Conservation (phyloP, 1,284 basidiomycete species). For the Trametes hirsuta region DNA sequence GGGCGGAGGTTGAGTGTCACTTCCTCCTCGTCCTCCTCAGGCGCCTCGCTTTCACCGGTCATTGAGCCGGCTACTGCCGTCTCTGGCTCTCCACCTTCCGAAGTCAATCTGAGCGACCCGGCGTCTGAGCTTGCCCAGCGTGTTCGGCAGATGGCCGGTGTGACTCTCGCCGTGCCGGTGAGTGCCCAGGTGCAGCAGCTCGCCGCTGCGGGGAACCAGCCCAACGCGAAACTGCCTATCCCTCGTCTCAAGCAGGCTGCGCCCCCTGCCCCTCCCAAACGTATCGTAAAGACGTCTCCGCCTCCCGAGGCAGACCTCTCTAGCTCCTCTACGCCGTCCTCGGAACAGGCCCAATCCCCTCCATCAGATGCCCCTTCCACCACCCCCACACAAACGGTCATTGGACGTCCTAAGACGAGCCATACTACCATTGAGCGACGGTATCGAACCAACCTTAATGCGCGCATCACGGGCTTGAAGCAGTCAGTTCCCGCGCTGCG, state of each 20-base stretch:
- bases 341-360: constrained; percentile 28
- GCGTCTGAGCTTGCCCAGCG: constrained; percentile 58
- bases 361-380: constrained; percentile 22
- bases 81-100: constrained; percentile 29
- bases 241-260: constrained; percentile 37
- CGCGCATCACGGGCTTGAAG: constrained; percentile 82
- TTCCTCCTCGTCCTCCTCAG: constrained; percentile 55
- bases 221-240: constrained; percentile 36
- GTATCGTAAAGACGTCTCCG: constrained; percentile 34
- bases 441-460: constrained; percentile 89
- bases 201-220: constrained; percentile 34
- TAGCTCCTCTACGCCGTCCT: constrained; percentile 35
- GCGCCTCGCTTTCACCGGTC: constrained; percentile 52
- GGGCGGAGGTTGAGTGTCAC: constrained; percentile 45
- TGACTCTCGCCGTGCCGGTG: constrained; percentile 63
- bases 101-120: constrained; percentile 40
- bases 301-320: constrained; percentile 36
- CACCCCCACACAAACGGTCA: constrained; percentile 29
- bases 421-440: constrained; percentile 92
- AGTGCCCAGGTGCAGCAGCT: constrained; percentile 37
- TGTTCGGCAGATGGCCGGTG: constrained; percentile 61
- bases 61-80: constrained; percentile 37
- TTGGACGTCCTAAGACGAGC: constrained; percentile 76
- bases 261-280: constrained; percentile 21
- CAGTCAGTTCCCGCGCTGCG: constrained; percentile 84